Evolutionary conservation across 805 yeast genomes (phyloP).

Genomic region (Candida bentonensis): DNA sequence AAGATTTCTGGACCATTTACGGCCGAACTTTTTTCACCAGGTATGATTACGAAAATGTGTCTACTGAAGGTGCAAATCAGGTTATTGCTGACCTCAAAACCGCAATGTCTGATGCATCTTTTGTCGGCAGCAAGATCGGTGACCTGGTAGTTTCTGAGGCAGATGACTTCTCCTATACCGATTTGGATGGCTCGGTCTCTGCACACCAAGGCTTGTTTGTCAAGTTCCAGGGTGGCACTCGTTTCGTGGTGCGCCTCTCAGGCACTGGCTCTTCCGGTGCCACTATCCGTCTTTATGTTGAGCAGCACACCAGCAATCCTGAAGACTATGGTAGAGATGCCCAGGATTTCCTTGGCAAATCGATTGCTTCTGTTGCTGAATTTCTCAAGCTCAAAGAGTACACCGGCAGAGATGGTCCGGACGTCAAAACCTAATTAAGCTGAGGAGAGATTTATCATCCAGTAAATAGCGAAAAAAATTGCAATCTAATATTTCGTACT

Average conservation of each 20-base stretch:
- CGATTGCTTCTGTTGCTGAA: slow-evolving; percentile 46
- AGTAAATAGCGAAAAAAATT: no score
- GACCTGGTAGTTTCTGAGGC: slow-evolving; percentile 53
- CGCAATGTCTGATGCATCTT: slow-evolving; percentile 23
- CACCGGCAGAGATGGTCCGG: slow-evolving; percentile 76
- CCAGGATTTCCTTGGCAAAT: slow-evolving; percentile 51
- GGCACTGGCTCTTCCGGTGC: slow-evolving; percentile 99
- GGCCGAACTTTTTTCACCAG: slow-evolving; percentile 97
- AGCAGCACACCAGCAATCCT: slow-evolving; percentile 57
- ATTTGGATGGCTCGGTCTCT: slow-evolving; percentile 85
- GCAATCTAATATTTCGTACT: no score
- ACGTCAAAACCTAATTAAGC: slow-evolving; percentile 70
- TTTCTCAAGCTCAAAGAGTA: slow-evolving; percentile 60
- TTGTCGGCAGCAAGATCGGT: slow-evolving; percentile 40
- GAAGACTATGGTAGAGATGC: slow-evolving; percentile 37
- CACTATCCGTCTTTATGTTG: slow-evolving; percentile 83
- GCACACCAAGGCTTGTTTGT: slow-evolving; percentile 77
- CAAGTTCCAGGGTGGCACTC: slow-evolving; percentile 65
- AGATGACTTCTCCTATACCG: slow-evolving; percentile 85
- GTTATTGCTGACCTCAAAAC: slow-evolving; percentile 42
- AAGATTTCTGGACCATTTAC: slow-evolving; percentile 76
- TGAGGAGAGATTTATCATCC: no score
- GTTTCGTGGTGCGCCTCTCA: slow-evolving; percentile 80
- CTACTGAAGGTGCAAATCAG: slow-evolving; percentile 56
- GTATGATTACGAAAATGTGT: slow-evolving; percentile 81